A percentile compares a stretch with the other conserved stretches of the same genome.
Evolutionary conservation across 768 basidiomycete genomes (phyloP).

Genomic region (Trametes sanguinea): DNA sequence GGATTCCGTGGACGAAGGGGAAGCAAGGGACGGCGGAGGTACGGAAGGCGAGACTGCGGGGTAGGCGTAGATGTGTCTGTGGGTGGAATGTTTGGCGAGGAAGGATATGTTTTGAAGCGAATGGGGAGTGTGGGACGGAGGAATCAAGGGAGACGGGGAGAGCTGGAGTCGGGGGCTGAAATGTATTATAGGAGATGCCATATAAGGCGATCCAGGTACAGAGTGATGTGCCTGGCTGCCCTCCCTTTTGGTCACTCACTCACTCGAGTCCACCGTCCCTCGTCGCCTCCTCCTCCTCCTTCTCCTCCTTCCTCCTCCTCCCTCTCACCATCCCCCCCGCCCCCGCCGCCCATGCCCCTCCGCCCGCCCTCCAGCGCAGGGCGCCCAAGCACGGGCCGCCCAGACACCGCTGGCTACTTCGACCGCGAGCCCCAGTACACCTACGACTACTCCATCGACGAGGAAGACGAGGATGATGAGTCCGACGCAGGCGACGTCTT

Average conservation of each 20-base stretch:
- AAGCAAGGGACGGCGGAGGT: too few relatives aligned
- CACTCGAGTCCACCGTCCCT: too few relatives aligned
- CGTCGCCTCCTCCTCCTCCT: too few relatives aligned
- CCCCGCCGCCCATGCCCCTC: conserved; percentile 18
- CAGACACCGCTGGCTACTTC: conserved; percentile 22
- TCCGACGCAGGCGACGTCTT: conserved; percentile 86
- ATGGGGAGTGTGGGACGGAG: background rate
- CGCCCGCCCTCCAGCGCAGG: conserved; percentile 25
- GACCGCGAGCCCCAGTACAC: conserved; percentile 41
- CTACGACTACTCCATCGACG: conserved; percentile 46
- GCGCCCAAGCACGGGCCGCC: conserved; percentile 24
- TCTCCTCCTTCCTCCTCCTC: conserved; percentile 7
- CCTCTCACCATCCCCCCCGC: conserved; percentile 19
- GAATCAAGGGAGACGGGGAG: background rate
- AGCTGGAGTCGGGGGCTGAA: conserved; percentile 2
- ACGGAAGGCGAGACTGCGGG: too few relatives aligned
- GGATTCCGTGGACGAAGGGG: too few relatives aligned
- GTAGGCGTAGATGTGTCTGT: too few relatives aligned
- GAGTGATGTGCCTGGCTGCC: conserved; percentile 21
- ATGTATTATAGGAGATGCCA: conserved; percentile 18
- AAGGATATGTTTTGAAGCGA: background rate
- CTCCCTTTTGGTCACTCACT: too few relatives aligned
- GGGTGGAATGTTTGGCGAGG: too few relatives aligned
- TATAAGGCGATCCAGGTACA: conserved; percentile 17
- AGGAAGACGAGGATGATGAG: conserved; percentile 64